Base-by-base conservation (phyloP, 139 green algal species). In the Chlamydomonas asymmetrica region DNA sequence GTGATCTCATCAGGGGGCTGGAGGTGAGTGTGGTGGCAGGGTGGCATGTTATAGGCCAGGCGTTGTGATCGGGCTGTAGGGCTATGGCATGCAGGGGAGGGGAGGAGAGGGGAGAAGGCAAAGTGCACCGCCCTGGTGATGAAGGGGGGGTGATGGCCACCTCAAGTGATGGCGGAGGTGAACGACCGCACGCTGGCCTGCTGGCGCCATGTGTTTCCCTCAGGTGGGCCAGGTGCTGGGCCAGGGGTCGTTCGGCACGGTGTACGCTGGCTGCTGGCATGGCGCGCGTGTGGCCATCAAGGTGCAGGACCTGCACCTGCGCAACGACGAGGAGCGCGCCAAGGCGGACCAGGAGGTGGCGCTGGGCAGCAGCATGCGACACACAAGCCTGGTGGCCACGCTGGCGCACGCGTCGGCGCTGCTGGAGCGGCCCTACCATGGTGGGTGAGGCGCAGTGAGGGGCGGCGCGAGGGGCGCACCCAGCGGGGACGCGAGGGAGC, bases 221-320 rank as follows among this genome's bases (percentile, higher is more conserved):
- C n/a, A n/a, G n/a, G 39, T 82, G 48, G 62, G 63, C 3, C 76
- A 82, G 68, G 68, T 81, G 52, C 78, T 84, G 66, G 78, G 78
- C 4, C 66, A 76, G 57, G 78, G 78, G 45, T 37, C 32, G 34
- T 76, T 73, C 38, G 78, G 78, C n/a, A 79, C 71, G 0, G 78
- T 84, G 40, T 84, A 75, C 54, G 59, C 69, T 32, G 78, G 45
- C 22, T n/a, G 31, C 3, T 80, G 71, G 78, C 57, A 84, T 23
- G 78, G 72, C 13, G 61, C 66, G 45, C 56, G 75, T 40, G 78
- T 80, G 41, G 78, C 78, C 9, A 59, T 76, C 31, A 84, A 84
- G 78, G 78, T 74, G 3, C 70, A 76, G 70, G 70, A 76, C 56
- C 66, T 76, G 70, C 70, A 66, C 57, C 56, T 76, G 32, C 48